Conservation (phyloP, 352 stramenopile species). For the Sclerospora graminicola region DNA sequence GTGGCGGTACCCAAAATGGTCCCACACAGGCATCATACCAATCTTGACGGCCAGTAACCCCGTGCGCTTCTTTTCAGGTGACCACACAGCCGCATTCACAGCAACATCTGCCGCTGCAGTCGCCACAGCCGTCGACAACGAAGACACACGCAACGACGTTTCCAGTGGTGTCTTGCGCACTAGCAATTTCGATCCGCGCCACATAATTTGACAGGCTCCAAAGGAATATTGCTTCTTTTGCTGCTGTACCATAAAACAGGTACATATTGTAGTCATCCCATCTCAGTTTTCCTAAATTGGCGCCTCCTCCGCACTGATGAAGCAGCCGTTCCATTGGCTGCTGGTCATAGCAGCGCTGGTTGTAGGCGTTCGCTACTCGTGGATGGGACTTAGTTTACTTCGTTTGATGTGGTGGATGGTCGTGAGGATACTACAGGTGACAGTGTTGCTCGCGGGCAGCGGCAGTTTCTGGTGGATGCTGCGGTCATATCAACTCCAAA, state of each 20-base stretch:
- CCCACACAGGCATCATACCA: constrained; percentile 98
- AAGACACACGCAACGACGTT: constrained; percentile 4
- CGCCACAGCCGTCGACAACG: constrained; percentile 15
- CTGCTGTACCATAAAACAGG: too few relatives aligned
- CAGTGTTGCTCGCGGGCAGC: constrained; percentile 33
- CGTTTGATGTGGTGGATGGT: constrained; percentile 14
- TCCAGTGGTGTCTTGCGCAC: constrained; percentile 10
- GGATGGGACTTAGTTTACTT: constrained; percentile 10
- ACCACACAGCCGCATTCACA: constrained; percentile 31
- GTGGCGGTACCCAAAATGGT: constrained; percentile 94
- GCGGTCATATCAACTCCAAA: constrained; percentile 47
- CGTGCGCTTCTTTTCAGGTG: constrained; percentile 78
- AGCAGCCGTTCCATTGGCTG: constrained; percentile 11
- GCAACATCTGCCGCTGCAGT: constrained; percentile 1
- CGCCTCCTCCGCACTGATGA: background rate
- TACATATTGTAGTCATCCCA: too few relatives aligned
- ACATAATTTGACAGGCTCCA: constrained; percentile 15
- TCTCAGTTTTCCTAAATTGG: too few relatives aligned
- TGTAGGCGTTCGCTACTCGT: constrained; percentile 15
- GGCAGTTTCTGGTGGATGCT: constrained; percentile 52
- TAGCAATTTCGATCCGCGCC: constrained; percentile 26
- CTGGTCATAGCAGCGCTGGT: constrained; percentile 18
- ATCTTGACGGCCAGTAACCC: constrained; percentile 93
- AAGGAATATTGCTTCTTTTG: background rate
- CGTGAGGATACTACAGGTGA: constrained; percentile 29